phyloP scores from a whole-genome alignment of 2,329 filamentous ascomycete species.

The Colletotrichum neosansevieriae region DNA sequence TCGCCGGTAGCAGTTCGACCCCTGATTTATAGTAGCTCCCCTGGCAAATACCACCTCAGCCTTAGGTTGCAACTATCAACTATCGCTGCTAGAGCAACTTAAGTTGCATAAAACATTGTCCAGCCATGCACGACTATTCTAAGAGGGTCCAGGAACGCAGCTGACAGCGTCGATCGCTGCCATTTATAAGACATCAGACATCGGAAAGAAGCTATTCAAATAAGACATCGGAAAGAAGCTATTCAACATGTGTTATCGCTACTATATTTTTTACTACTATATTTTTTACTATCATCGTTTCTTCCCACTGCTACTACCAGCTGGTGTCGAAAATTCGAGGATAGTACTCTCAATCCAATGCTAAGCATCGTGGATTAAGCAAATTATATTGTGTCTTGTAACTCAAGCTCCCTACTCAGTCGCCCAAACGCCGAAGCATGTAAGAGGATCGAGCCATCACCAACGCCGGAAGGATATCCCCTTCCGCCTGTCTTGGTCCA shows the following conservation, averaged over 20 bases:
- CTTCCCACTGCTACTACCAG: no score
- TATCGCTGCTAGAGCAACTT: slow-evolving; percentile 1
- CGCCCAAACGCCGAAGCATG: no score
- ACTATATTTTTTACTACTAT: no score
- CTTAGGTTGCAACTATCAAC: slow-evolving; percentile 16
- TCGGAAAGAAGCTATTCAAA: no score
- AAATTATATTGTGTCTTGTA: no score
- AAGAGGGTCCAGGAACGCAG: background rate
- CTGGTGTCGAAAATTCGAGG: no score
- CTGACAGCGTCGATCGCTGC: slow-evolving; percentile 15
- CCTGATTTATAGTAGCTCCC: background rate
- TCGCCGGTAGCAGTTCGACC: background rate
- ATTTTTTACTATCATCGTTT: no score
- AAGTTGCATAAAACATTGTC: background rate
- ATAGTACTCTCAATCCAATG: no score
- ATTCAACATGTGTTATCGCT: background rate
- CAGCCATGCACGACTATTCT: background rate
- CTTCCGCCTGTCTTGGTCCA: background rate
- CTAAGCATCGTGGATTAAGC: no score
- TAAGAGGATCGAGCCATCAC: no score
- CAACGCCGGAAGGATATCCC: background rate
- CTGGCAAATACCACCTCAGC: slow-evolving; percentile 4
- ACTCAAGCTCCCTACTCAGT: no score
- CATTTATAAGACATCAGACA: background rate
- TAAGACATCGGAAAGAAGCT: background rate